Conservation (phyloP, 768 basidiomycete genomes). For the Coprinellus micaceus region DNA sequence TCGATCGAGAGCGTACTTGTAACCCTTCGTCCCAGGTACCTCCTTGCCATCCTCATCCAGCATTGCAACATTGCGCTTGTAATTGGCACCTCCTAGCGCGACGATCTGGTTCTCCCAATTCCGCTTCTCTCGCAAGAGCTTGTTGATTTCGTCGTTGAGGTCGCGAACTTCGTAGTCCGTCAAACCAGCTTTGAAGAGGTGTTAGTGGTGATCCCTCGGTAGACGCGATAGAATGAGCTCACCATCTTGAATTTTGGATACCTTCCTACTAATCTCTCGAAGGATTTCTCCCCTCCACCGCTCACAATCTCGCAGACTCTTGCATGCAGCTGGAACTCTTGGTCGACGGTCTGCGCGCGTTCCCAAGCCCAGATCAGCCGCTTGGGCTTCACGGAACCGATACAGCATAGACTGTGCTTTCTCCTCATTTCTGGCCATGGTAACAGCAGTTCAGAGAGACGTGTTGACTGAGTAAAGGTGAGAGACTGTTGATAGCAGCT, state of each 20-base stretch:
- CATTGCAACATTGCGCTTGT: constrained; percentile 90
- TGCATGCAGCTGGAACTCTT: constrained; percentile 87
- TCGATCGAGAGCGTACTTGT: constrained; percentile 62
- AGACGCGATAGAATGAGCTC: constrained; percentile 22
- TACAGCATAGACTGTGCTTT: constrained; percentile 95
- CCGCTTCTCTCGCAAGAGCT: constrained; percentile 87
- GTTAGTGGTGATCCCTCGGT: background rate
- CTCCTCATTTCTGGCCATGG: constrained; percentile 94
- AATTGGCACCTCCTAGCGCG: constrained; percentile 94
- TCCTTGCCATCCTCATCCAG: constrained; percentile 93
- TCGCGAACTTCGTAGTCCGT: constrained; percentile 96
- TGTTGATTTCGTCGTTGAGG: constrained; percentile 97
- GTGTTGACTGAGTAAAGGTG: background rate
- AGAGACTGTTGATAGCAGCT: too few species aligned
- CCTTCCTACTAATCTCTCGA: constrained; percentile 91
- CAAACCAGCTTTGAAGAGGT: constrained; percentile 61
- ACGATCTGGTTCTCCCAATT: constrained; percentile 99
- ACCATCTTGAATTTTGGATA: constrained; percentile 98
- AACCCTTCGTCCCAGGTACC: constrained; percentile 94
- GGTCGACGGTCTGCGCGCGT: constrained; percentile 83
- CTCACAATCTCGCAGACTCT: constrained; percentile 90
- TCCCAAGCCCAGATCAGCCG: constrained; percentile 89
- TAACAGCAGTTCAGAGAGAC: constrained; percentile 14
- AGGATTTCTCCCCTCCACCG: constrained; percentile 95
- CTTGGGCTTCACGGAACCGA: constrained; percentile 95